Evolutionary conservation across 805 yeast species (phyloP).

Genomic region (Saturnispora ahearnii): DNA sequence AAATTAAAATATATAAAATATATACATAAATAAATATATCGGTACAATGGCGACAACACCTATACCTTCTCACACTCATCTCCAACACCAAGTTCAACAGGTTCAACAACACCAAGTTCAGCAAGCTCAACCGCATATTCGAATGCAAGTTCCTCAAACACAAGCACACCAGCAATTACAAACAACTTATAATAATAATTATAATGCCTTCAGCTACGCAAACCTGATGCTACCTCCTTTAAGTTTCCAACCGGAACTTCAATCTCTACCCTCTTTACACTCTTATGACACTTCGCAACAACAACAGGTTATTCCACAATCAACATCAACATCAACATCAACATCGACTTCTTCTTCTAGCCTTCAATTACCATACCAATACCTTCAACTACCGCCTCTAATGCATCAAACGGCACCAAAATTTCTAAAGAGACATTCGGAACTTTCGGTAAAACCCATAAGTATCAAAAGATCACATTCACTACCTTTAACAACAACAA

Average conservation of each 20-base stretch:
- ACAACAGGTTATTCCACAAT: conserved; percentile 1
- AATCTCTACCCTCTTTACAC: not conserved
- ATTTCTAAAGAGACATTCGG: not conserved
- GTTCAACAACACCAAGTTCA: not conserved
- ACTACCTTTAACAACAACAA: not conserved
- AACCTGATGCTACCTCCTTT: not conserved
- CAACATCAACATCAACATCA: not conserved
- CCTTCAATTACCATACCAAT: not conserved
- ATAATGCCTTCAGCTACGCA: not conserved
- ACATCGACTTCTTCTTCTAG: not conserved
- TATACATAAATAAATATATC: not conserved
- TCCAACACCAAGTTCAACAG: not conserved
- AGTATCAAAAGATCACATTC: not conserved
- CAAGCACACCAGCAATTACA: not conserved
- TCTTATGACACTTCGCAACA: not conserved
- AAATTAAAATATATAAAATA: not conserved
- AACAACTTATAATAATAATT: not conserved
- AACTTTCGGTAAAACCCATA: not conserved
- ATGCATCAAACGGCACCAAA: not conserved
- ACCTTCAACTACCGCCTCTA: conserved; percentile 1
- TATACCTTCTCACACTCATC: not conserved
- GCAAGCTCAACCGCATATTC: not conserved
- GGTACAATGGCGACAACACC: not conserved
- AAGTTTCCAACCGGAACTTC: not conserved
- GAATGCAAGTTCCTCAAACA: not conserved